Conservation (phyloP, 176 grass and related monocot genomes). For the Lolium rigidum region DNA sequence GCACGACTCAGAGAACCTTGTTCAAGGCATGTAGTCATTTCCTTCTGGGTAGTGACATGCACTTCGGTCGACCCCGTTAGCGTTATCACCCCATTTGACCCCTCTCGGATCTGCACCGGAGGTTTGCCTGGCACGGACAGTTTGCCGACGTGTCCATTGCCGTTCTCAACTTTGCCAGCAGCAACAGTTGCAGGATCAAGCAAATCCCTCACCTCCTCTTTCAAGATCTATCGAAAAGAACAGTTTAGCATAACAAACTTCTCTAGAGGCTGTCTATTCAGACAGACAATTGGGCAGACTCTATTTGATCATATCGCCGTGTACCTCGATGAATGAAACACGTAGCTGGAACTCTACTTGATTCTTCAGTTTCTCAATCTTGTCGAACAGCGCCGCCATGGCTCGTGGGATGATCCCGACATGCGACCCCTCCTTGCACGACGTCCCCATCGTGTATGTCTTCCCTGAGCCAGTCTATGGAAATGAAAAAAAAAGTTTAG, state of each 20-base stretch:
- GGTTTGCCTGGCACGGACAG: slow-evolving; percentile 73
- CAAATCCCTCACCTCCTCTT: slow-evolving; percentile 98
- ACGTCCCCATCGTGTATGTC: slow-evolving; percentile 96
- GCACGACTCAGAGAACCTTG: slow-evolving; percentile 86
- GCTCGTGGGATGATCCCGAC: slow-evolving; percentile 78
- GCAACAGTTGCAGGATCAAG: slow-evolving; percentile 56
- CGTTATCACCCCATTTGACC: slow-evolving; percentile 94
- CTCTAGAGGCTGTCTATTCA: background rate
- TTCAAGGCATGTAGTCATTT: slow-evolving; percentile 88
- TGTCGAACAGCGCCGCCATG: slow-evolving; percentile 81
- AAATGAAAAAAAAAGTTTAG: background rate
- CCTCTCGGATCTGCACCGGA: slow-evolving; percentile 95
- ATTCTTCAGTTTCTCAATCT: slow-evolving; percentile 73
- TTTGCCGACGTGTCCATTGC: slow-evolving; percentile 66
- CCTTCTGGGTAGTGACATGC: slow-evolving; percentile 82
- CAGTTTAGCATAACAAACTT: background rate
- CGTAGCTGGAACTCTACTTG: slow-evolving; percentile 94
- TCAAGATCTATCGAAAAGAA: slow-evolving; percentile 73
- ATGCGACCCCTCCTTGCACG: slow-evolving; percentile 70
- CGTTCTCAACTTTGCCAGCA: slow-evolving; percentile 65
- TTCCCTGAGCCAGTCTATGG: slow-evolving; percentile 90
- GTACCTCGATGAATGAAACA: slow-evolving; percentile 97
- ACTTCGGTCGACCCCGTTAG: slow-evolving; percentile 91
- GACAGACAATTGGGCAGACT: no score
- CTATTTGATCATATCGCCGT: no score